Evolutionary conservation across 1,284 basidiomycete species (phyloP).

Genomic region (Somion occarium): DNA sequence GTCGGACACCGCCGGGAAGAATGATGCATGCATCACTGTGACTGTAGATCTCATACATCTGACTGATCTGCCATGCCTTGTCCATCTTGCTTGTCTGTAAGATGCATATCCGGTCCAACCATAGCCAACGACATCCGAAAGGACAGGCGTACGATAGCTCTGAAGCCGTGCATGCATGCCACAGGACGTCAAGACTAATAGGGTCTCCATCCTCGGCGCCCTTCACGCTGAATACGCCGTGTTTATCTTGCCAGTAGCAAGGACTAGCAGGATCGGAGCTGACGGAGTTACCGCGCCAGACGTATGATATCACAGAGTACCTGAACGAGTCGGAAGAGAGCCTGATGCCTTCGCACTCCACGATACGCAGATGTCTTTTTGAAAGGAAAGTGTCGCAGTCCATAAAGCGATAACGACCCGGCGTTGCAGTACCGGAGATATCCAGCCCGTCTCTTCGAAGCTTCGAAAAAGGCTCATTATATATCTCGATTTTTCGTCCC

Average conservation of each 20-base stretch:
- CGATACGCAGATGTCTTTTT: neutral
- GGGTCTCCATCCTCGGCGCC: conserved; percentile 17
- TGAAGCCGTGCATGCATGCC: conserved; percentile 8
- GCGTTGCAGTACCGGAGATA: neutral
- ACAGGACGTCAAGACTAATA: conserved; percentile 15
- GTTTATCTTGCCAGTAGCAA: neutral
- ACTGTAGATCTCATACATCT: conserved; percentile 8
- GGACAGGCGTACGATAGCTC: neutral
- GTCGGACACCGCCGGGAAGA: conserved; percentile 14
- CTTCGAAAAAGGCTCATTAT: no score
- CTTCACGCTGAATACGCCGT: conserved; percentile 11
- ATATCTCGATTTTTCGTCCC: no score
- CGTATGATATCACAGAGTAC: conserved; percentile 9
- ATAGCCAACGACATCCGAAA: conserved; percentile 6
- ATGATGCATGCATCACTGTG: conserved; percentile 8
- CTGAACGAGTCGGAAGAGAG: conserved; percentile 1
- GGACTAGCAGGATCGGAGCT: neutral
- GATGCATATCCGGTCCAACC: conserved; percentile 15
- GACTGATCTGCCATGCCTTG: conserved; percentile 12
- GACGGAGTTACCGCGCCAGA: conserved; percentile 8
- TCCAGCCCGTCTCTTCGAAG: no score
- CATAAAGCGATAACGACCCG: conserved; percentile 6
- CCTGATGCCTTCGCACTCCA: conserved; percentile 3
- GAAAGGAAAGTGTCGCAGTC: neutral
- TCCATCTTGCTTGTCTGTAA: conserved; percentile 7